Base-by-base conservation (phyloP, 2,329 filamentous ascomycete species). In the Myriosclerotinia duriaeana region DNA sequence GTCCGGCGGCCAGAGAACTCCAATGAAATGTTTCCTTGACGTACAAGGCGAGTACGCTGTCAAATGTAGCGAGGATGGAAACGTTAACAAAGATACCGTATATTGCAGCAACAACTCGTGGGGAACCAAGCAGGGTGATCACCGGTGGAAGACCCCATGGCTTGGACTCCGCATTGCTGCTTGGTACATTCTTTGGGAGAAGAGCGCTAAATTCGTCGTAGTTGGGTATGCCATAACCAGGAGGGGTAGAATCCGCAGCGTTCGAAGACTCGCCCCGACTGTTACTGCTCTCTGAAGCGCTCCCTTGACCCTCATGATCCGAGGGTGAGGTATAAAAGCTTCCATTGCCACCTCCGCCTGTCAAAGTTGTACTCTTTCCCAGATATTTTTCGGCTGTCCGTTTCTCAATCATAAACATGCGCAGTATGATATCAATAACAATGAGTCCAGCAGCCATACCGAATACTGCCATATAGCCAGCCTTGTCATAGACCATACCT, bases 401-500 rank as follows among this genome's bases (percentile, higher is more conserved):
- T 72, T 83, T 83, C 74, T 87, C 85, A 52, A 87, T 80, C 74
- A 87, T 78, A 14, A 82, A 58, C 20, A 87, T 70, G 3, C 85
- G 80, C 46, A 87, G 73, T 12, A 82, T 54, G 53, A 87, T 81
- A 70, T 87, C 85, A 7, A 86, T 56, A 1, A 72, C 79, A 40
- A 88, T 81, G 53, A 84, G 72, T 1, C 78, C 83, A 74, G 87
- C 87, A 20, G 81, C 80, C 73, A 87, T 81, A 62, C 81, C 83
- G 71, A 84, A 87, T 5, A 87, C 83, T 3, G 84, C 79, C 71
- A 85, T 83, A 68, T 89, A 89, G 0, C 87, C 87, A 0, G 78
- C 82, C 7, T 55, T 66, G 4, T 63, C 55, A 50, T 71, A 69
- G 3, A 70, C 62, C 9, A 70, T 42, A 2, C 70, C 69, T 12